Evolutionary conservation across 805 yeast species (phyloP), one percentile per base, ranked within the genome.

Genomic region (Barnettozyma botsteinii): DNA sequence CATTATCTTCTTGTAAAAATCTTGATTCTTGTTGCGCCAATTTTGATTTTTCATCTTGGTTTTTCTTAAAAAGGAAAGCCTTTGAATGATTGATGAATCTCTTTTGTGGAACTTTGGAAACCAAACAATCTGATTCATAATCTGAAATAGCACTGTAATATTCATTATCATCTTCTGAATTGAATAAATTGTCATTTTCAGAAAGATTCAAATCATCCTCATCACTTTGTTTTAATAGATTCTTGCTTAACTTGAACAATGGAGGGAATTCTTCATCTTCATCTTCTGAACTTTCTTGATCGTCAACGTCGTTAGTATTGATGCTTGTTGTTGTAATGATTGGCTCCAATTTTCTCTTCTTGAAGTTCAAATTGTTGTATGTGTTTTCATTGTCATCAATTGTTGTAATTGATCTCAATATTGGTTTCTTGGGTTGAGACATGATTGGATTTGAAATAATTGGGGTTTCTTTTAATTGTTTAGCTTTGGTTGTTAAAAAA

Each of bases 341-440:
- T 31, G 35, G 25, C 12, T 33, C 43, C 8, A 45, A 22, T 46
- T 43, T 53, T 48, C 56, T 52, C 45, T 45, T 50, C 36, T 53
- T 53, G 47, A 55, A 55, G 41, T 45, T 52, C 25, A 56, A 32
- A 23, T 51, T 55, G 39, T 54, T 56, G 35, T 53, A 54, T 13
- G 57, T 52, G 32, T 47, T 49, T 37, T 56, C 59, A 44, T 55
- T 47, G 27, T 54, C 59, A 43, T 52, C 59, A 42, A 55, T 46
- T 10, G 58, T 55, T 9, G 49, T 39, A 40, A 55, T 55, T 30
- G 59, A 55, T 49, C 58, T 56, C 32, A 55, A 41, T 11, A 56
- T 51, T 15, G 57, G 59, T 43, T 52, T 55, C 37, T 47, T 45
- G n/a, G 33, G 24, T 30, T 19, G 18, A 15, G n/a, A n/a, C n/a